These are phyloP conservation scores for Phytophthora megakarya DNA, from an alignment of 352 stramenopile species.

Conservation along the genomic window DNA sequence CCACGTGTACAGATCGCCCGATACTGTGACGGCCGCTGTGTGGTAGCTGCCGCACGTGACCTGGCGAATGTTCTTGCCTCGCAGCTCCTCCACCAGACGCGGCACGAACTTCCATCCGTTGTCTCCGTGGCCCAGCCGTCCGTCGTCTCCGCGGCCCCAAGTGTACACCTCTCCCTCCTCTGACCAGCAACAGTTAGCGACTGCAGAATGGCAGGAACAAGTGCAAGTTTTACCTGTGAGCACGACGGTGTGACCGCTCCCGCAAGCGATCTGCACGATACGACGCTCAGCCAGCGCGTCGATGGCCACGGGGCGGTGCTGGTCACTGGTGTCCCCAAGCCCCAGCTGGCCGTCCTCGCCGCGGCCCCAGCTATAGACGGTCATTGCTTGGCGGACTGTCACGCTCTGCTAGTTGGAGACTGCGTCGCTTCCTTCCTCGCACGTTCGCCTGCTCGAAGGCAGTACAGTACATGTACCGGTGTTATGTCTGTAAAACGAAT, in stretches of 20 bases:
- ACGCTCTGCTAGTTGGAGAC: conserved; percentile 12
- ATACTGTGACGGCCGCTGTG: conserved; percentile 94
- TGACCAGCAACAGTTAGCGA: not conserved
- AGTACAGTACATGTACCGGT: not conserved
- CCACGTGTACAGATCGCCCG: conserved; percentile 94
- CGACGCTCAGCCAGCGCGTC: conserved; percentile 82
- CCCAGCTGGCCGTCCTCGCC: conserved; percentile 88
- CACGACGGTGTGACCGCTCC: conserved; percentile 89
- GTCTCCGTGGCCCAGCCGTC: conserved; percentile 90
- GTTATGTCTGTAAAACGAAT: too few species aligned
- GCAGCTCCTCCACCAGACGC: conserved; percentile 90
- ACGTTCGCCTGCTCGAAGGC: conserved; percentile 1
- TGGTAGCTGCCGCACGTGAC: conserved; percentile 97
- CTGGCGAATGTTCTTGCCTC: conserved; percentile 90
- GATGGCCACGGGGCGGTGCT: conserved; percentile 82
- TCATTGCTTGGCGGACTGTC: conserved; percentile 23
- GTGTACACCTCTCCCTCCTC: conserved; percentile 90
- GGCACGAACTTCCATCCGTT: conserved; percentile 98
- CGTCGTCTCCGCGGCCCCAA: conserved; percentile 90
- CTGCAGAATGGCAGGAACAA: conserved; percentile 4
- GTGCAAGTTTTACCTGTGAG: conserved; percentile 48
- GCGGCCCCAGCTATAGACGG: conserved; percentile 89
- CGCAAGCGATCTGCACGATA: conserved; percentile 89
- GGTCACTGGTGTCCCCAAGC: conserved; percentile 87
- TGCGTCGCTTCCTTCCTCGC: conserved; percentile 18